Conservation (phyloP, 305 asterid species). For the Solanum hybrid region DNA sequence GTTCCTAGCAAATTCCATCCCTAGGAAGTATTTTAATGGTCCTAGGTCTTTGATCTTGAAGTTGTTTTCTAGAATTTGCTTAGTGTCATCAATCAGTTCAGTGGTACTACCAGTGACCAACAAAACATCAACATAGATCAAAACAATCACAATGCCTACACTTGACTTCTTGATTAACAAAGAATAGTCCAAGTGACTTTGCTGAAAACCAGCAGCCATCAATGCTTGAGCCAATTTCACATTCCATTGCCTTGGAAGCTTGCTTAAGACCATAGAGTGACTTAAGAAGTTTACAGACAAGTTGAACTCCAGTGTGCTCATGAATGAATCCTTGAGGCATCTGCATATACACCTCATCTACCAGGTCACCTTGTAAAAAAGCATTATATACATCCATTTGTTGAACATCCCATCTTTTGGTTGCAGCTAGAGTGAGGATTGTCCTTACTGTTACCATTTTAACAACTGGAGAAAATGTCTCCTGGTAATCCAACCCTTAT, state of each 20-base stretch:
- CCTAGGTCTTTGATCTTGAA: background rate
- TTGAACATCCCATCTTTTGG: background rate
- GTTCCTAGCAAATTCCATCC: no score
- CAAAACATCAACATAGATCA: background rate
- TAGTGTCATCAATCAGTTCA: no score
- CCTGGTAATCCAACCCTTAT: background rate
- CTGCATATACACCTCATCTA: background rate
- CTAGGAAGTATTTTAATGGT: background rate
- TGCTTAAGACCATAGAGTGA: background rate
- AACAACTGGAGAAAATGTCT: background rate
- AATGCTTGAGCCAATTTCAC: background rate
- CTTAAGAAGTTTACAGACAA: no score
- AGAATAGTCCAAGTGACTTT: background rate
- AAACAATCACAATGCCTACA: background rate
- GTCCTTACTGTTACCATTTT: no score
- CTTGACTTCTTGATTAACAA: background rate
- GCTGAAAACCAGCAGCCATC: background rate
- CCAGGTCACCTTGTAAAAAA: background rate
- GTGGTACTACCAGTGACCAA: background rate
- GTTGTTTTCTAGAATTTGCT: background rate
- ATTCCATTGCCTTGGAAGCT: background rate
- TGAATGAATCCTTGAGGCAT: background rate
- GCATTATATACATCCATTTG: no score
- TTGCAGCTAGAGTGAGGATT: background rate
- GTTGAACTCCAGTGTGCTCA: background rate